phyloP scores from a whole-genome alignment of 306 rosid genomes.

The Cercis canadensis region DNA sequence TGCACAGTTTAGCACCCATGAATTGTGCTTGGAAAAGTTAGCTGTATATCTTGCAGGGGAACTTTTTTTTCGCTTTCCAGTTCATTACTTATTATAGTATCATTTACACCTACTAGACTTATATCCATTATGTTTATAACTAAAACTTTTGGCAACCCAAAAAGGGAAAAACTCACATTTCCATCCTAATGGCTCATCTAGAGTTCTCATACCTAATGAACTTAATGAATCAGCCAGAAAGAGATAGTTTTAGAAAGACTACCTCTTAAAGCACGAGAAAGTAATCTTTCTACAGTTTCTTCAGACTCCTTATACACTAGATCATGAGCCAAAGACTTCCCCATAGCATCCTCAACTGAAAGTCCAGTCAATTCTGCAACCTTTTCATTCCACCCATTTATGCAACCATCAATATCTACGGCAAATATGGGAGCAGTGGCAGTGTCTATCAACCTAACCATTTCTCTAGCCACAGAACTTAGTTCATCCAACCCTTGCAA shows the following conservation, averaged over 20 bases:
- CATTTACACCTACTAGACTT: constrained; percentile 12
- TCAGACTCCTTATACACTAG: constrained; percentile 83
- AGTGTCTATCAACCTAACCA: constrained; percentile 97
- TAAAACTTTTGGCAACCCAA: constrained; percentile 21
- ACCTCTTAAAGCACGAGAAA: constrained; percentile 84
- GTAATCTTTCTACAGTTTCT: constrained; percentile 73
- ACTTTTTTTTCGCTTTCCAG: constrained; percentile 3
- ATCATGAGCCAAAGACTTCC: constrained; percentile 85
- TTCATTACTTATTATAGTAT: constrained; percentile 8
- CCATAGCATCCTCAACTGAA: constrained; percentile 87
- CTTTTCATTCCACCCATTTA: constrained; percentile 99
- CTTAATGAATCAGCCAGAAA: constrained; percentile 15
- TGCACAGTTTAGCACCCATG: constrained; percentile 5
- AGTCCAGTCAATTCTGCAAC: constrained; percentile 93
- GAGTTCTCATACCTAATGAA: constrained; percentile 32
- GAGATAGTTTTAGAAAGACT: constrained; percentile 37
- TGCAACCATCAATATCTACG: constrained; percentile 78
- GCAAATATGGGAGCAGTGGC: constrained; percentile 99
- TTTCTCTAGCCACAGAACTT: constrained; percentile 96
- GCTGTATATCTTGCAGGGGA: constrained; percentile 5
- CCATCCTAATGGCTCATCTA: constrained; percentile 16
- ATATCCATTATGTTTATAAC: constrained; percentile 1
- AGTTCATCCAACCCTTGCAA: constrained; percentile 90
- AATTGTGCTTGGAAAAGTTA: constrained; percentile 21
- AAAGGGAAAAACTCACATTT: constrained; percentile 5